A percentile compares a stretch with the other conserved stretches of the same genome.
Evolutionary conservation across 1,139 yeast species (phyloP).

Genomic region (Debaryomycetaceae sp.): DNA sequence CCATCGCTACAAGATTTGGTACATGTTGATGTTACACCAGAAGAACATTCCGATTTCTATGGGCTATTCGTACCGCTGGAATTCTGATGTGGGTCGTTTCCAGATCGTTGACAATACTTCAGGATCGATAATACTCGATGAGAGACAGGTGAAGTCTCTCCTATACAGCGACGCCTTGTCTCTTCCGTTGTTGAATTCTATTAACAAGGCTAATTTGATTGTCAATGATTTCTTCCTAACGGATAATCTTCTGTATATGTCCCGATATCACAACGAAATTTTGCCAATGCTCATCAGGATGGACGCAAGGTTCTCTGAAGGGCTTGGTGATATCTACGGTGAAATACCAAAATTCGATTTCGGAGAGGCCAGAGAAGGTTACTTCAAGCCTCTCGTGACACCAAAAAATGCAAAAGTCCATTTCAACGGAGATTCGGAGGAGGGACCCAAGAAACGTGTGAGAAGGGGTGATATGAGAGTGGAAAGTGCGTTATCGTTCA

Average conservation of each 20-base stretch:
- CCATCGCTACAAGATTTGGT: slow-evolving; percentile 38
- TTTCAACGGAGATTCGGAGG: background rate
- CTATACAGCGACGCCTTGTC: slow-evolving; percentile 32
- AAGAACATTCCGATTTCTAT: slow-evolving; percentile 15
- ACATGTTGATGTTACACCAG: slow-evolving; percentile 29
- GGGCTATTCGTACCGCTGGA: slow-evolving; percentile 35
- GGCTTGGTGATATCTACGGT: slow-evolving; percentile 26
- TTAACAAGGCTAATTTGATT: slow-evolving; percentile 33
- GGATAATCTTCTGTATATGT: slow-evolving; percentile 34
- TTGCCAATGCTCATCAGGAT: slow-evolving; percentile 29
- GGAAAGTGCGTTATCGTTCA: slow-evolving; percentile 8
- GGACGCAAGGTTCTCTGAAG: slow-evolving; percentile 29
- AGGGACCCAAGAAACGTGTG: slow-evolving; percentile 13
- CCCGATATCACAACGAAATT: slow-evolving; percentile 39
- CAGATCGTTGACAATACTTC: slow-evolving; percentile 27
- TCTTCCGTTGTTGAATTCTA: slow-evolving; percentile 28
- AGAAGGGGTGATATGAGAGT: slow-evolving; percentile 3
- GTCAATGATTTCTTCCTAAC: slow-evolving; percentile 39
- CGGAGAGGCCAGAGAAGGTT: slow-evolving; percentile 29
- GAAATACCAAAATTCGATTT: slow-evolving; percentile 35
- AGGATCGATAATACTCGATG: slow-evolving; percentile 26
- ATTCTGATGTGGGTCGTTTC: slow-evolving; percentile 34
- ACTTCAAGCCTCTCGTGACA: slow-evolving; percentile 25
- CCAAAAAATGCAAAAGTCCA: slow-evolving; percentile 14
- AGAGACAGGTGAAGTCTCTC: slow-evolving; percentile 29